Percentiles rank a stretch among this genome's conserved stretches.
phyloP scores from a whole-genome alignment of 108 stramenopile species.

The Ochromonas danica region DNA sequence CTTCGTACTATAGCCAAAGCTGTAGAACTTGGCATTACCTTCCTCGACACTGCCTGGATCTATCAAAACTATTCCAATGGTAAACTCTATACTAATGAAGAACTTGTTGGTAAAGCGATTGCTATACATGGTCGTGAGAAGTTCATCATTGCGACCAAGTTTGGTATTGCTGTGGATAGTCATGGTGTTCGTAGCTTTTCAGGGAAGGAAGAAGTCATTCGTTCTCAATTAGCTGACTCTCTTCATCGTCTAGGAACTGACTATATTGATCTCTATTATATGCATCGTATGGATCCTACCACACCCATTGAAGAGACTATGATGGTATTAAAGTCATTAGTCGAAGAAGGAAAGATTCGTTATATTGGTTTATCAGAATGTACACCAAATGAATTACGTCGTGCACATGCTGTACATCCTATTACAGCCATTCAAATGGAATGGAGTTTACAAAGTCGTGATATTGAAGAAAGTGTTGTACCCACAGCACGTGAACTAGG shows the following conservation, averaged over 20 bases:
- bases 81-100: constrained; percentile 27
- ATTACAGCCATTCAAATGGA: constrained; percentile 52
- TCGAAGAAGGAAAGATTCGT: constrained; percentile 53
- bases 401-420: constrained; percentile 40
- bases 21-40: constrained; percentile 28
- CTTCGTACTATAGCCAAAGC: constrained; percentile 24
- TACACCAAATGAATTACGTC: constrained; percentile 35
- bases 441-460: constrained; percentile 49
- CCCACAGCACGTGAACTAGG: constrained; percentile 51
- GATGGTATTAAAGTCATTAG: constrained; percentile 35
- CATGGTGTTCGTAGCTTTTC: not conserved
- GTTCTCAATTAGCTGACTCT: constrained; percentile 30
- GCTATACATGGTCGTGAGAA: constrained; percentile 8
- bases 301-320: constrained; percentile 36
- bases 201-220: constrained; percentile 5
- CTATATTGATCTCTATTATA: constrained; percentile 52
- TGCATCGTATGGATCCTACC: constrained; percentile 41
- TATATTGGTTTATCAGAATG: constrained; percentile 49
- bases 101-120: constrained; percentile 29
- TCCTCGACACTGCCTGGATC: constrained; percentile 35
- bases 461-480: constrained; percentile 47
- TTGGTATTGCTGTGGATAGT: not conserved
- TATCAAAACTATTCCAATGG: constrained; percentile 10
- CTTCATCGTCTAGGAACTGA: constrained; percentile 43
- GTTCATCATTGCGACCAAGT: constrained; percentile 25